Base-by-base conservation (phyloP, 208 protist genomes). In the Willaertia magna region DNA sequence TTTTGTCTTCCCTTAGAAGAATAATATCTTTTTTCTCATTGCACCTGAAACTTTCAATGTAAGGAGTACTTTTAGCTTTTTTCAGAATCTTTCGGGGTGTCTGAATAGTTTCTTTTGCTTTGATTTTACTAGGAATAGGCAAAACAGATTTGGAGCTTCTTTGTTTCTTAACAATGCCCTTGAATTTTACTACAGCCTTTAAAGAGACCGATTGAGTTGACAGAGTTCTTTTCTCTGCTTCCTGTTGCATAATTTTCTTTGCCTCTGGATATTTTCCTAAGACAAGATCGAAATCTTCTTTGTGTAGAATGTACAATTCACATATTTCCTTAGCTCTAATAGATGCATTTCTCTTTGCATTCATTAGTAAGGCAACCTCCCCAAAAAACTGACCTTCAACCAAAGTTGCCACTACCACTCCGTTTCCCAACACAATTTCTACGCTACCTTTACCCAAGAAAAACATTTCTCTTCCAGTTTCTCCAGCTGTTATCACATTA, bases 391-490 rank as follows among this genome's bases (percentile, higher is more conserved):
- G 49, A 42, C 87, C 87, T 20, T 11, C 42, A 0, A 16, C 1
- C 1, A 89, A 75, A 4, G 75, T 78, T 6, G 44, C 79, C 16
- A 18, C 47, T 46, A 84, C 47, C n/a, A 51, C 11, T 26, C 59
- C 82, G 3, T 89, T 61, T 16, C 9, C 39, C 7, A 39, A 16
- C 1, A 87, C 84, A 12, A 87, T 49, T 47, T 87, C 84, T 1
- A 87, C 86, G 16, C 16, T 42, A 14, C 86, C 86, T 30, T 85
- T 74, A 3, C 61, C 67, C 9, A 87, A 83, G 51, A 87, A 87
- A 51, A 87, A 87, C 86, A 87, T 87, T 52, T 87, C 86, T 55
- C 44, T 74, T 87, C 86, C 86, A 18, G 83, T 78, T 40, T 87
- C 86, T 34, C 86, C 86, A 51, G 20, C 14, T 11, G 26, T 34